Evolutionary conservation across 805 yeast species (phyloP), one percentile per base, ranked within the genome.

Genomic region (Starmerella powellii): DNA sequence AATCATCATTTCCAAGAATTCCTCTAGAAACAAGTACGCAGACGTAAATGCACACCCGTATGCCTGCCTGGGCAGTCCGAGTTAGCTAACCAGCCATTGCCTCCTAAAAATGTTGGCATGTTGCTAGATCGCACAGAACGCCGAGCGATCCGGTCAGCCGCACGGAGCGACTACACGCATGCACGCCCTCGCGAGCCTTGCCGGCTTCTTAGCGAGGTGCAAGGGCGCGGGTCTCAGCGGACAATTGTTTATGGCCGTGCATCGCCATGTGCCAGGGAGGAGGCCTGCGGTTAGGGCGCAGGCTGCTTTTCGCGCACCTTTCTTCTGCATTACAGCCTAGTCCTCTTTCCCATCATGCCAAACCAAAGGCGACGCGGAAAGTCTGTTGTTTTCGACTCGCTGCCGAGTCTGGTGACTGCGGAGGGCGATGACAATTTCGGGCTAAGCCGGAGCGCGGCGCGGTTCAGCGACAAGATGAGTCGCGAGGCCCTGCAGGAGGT

Each of bases 401-500:
- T 49, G 29, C 56, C 56, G 24, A 50, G 53, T 36, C 36, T 48
- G 33, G 51, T 47, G 28, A 47, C 49, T 6, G 41, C 56, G 6
- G 56, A 51, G 23, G 37, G 26, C 26, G 42, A 36, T 10, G 56
- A 47, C 26, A 41, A 35, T 16, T 27, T 34, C 6, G 36, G 46
- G 19, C 36, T 43, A 12, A 35, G 33, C 16, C 40, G 47, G 18
- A 38, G 34, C 17, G 6, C n/a, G 13, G 27, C 23, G 27, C 29
- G 23, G 32, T 44, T 43, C 28, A 24, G 45, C 23, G 40, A 43
- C n/a, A 37, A 40, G 39, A 31, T 48, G 18, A 49, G 47, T 45
- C 43, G 48, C 16, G 54, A 50, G 37, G 50, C 51, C 8, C 23
- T 50, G 18, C 51, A 54, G 23, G 56, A 54, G 35, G 45, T 53